Percentiles rank a stretch among this genome's conserved stretches.
phyloP scores from a whole-genome alignment of 2,329 filamentous ascomycete genomes.

The Botrytis galanthina region DNA sequence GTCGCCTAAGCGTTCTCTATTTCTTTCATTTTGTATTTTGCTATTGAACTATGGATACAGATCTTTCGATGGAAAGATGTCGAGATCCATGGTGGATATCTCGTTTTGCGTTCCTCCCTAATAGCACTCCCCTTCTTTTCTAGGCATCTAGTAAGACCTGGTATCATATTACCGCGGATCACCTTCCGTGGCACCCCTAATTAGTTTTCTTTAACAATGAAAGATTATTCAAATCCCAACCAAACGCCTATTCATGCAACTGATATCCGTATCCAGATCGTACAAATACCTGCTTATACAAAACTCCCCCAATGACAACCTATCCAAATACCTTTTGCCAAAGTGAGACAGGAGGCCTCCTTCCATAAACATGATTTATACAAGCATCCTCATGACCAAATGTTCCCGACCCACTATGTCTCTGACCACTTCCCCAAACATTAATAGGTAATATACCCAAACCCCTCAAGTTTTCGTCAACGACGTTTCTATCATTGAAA shows the following conservation, averaged over 20 bases:
- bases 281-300: neutral
- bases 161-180: slow-evolving; percentile 4
- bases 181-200: slow-evolving; percentile 9
- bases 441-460: slow-evolving; percentile 30
- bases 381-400: slow-evolving; percentile 27
- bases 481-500: slow-evolving; percentile 13
- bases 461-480: slow-evolving; percentile 26
- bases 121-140: neutral
- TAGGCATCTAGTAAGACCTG: neutral
- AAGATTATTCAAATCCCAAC: neutral
- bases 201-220: slow-evolving; percentile 10
- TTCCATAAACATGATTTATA: slow-evolving; percentile 27
- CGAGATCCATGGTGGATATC: neutral
- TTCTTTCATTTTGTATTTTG: neutral
- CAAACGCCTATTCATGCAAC: neutral
- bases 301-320: neutral
- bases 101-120: neutral
- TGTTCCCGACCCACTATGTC: slow-evolving; percentile 28
- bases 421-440: slow-evolving; percentile 31
- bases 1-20: neutral
- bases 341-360: slow-evolving; percentile 6
- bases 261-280: neutral
- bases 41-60: neutral
- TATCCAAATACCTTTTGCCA: slow-evolving; percentile 21
- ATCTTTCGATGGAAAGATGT: neutral